phyloP scores from a whole-genome alignment of 2,329 filamentous ascomycete genomes.

The Cytospora mali region DNA sequence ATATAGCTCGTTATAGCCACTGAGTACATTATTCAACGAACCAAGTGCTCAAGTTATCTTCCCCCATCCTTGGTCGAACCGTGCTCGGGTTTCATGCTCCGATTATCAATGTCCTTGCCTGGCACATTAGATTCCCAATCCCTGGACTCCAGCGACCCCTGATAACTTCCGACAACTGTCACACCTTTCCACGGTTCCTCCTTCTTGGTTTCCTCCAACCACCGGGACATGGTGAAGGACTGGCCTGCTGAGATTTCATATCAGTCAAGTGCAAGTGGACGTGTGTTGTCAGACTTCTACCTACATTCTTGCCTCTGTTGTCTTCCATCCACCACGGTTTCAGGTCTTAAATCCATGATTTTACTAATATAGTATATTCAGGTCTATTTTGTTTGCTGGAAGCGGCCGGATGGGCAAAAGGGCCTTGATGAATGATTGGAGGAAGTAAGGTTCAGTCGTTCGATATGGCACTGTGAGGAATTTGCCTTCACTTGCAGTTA shows the following conservation, averaged over 20 bases:
- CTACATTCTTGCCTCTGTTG: neutral
- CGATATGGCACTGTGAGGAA: neutral
- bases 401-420: neutral
- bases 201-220: neutral
- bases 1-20: too few relatives aligned
- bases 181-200: neutral
- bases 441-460: neutral
- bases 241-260: neutral
- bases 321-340: neutral
- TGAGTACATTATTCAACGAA: too few relatives aligned
- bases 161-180: neutral
- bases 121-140: neutral
- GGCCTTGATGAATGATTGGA: neutral
- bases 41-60: neutral
- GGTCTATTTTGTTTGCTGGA: neutral
- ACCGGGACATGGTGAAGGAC: neutral
- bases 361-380: neutral
- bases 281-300: neutral
- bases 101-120: neutral
- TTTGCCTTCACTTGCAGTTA: neutral
- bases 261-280: neutral
- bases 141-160: neutral
- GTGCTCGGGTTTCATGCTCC: neutral
- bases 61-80: neutral
- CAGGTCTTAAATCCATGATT: neutral